These are phyloP conservation scores for Buddleja alternifolia DNA, from an alignment of 257 asterid genomes.

Conservation along the genomic window DNA sequence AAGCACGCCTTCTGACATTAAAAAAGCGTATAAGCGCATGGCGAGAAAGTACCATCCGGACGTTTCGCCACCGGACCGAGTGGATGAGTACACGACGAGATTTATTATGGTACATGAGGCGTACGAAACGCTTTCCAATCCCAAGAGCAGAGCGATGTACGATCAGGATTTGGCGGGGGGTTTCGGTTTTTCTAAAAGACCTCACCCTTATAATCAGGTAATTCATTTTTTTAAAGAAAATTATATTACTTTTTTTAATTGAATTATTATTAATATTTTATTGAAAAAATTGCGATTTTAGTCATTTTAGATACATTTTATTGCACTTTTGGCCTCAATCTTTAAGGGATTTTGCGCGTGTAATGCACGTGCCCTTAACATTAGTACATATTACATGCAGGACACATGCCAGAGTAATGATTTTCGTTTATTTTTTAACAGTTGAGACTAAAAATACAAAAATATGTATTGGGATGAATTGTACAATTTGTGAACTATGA, in stretches of 20 bases:
- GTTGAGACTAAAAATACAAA: too few relatives aligned
- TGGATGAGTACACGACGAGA: slow-evolving; percentile 39
- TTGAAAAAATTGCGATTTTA: too few relatives aligned
- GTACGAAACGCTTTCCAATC: slow-evolving; percentile 54
- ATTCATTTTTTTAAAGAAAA: too few relatives aligned
- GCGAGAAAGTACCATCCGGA: slow-evolving; percentile 56
- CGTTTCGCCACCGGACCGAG: slow-evolving; percentile 45
- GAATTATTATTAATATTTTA: not conserved
- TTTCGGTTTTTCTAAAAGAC: slow-evolving; percentile 17
- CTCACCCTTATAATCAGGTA: slow-evolving; percentile 10
- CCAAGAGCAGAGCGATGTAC: slow-evolving; percentile 36
- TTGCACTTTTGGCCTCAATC: too few relatives aligned
- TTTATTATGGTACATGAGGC: slow-evolving; percentile 45
- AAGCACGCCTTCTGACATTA: slow-evolving; percentile 32
- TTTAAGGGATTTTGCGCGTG: too few relatives aligned
- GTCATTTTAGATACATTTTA: too few relatives aligned
- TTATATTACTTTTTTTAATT: not conserved
- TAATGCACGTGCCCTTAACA: too few relatives aligned
- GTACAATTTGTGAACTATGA: too few relatives aligned
- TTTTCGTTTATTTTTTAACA: too few relatives aligned
- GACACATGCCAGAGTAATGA: too few relatives aligned
- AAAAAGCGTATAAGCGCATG: slow-evolving; percentile 42
- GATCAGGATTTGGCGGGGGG: slow-evolving; percentile 36
- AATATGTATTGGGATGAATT: too few relatives aligned
- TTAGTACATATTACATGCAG: too few relatives aligned